Conservation (phyloP, 2,329 filamentous ascomycete species). For the Fusarium cicatricum region DNA sequence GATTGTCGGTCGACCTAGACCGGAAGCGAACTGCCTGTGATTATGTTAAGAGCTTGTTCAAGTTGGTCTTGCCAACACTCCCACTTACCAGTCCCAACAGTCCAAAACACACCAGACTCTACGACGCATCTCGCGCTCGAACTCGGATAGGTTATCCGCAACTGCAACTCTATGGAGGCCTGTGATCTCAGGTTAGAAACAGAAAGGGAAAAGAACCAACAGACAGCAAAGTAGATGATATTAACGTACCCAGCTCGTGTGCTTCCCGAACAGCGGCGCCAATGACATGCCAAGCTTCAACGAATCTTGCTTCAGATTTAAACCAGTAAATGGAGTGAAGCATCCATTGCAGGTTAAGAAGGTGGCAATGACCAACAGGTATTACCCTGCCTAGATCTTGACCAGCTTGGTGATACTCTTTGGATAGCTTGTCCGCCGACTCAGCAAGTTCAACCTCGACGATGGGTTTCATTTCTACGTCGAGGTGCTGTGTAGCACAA, state of each 20-base stretch:
- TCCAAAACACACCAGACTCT: conserved; percentile 48
- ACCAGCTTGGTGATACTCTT: conserved; percentile 45
- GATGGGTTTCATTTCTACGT: conserved; percentile 40
- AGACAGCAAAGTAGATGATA: no score
- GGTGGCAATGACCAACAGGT: conserved; percentile 44
- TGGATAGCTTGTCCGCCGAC: conserved; percentile 37
- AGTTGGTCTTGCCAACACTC: fast-evolving
- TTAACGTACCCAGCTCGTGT: conserved; percentile 43
- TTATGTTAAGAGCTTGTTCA: not conserved
- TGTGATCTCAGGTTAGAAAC: conserved; percentile 13
- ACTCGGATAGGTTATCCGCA: conserved; percentile 41
- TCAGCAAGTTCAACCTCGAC: conserved; percentile 44
- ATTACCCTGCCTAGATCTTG: conserved; percentile 45
- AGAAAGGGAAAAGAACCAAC: not conserved
- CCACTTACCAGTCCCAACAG: conserved; percentile 48
- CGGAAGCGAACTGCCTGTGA: conserved; percentile 47
- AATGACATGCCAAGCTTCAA: conserved; percentile 48
- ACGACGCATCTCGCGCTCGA: conserved; percentile 48
- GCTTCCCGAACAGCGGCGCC: conserved; percentile 46
- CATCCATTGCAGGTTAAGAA: conserved; percentile 47
- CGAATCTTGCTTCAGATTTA: conserved; percentile 46
- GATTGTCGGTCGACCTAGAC: conserved; percentile 45
- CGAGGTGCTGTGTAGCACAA: conserved; percentile 46
- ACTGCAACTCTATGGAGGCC: conserved; percentile 43
- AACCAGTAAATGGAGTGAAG: conserved; percentile 50